Percentiles rank a stretch among this genome's conserved stretches.
These are phyloP conservation scores for Aschersonia sp. DNA, from an alignment of 2,329 filamentous ascomycete species.

Conservation along the genomic window DNA sequence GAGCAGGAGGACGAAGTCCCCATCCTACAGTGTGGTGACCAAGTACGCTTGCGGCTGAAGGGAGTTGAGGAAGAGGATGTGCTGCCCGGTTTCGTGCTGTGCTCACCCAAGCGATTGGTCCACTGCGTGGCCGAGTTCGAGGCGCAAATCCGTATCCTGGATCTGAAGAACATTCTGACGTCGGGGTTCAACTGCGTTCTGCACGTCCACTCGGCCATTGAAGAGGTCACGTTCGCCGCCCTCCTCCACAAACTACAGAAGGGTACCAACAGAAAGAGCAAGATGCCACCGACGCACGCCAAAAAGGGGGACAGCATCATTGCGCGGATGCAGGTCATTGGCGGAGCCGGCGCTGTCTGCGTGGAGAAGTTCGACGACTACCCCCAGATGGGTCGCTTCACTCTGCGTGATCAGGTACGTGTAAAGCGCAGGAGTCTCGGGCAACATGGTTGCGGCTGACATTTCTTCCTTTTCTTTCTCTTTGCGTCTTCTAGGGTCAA, in stretches of 20 bases:
- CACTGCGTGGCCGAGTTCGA: constrained; percentile 85
- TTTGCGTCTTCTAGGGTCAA: constrained; percentile 55
- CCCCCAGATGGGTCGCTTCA: constrained; percentile 84
- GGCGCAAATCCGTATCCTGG: constrained; percentile 89
- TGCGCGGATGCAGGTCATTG: constrained; percentile 75
- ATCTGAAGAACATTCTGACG: constrained; percentile 85
- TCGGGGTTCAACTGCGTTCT: constrained; percentile 97
- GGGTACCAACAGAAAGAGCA: constrained; percentile 85
- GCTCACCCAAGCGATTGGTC: constrained; percentile 84
- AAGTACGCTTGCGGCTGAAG: constrained; percentile 81
- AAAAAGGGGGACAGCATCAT: constrained; percentile 76
- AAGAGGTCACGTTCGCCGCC: constrained; percentile 85
- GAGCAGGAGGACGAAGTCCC: constrained; percentile 89
- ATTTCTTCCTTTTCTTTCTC: background rate
- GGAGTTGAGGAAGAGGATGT: constrained; percentile 98
- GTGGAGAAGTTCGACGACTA: constrained; percentile 94
- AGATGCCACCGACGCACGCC: constrained; percentile 82
- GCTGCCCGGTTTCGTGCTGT: constrained; percentile 87
- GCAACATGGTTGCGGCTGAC: background rate
- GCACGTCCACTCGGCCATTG: constrained; percentile 92
- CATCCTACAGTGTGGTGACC: constrained; percentile 79
- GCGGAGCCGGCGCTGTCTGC: constrained; percentile 75
- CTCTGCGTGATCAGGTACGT: constrained; percentile 70
- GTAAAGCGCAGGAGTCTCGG: background rate
- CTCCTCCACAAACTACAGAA: constrained; percentile 92